Conservation (phyloP, 2,329 filamentous ascomycete genomes). For the Trichoderma sp. region DNA sequence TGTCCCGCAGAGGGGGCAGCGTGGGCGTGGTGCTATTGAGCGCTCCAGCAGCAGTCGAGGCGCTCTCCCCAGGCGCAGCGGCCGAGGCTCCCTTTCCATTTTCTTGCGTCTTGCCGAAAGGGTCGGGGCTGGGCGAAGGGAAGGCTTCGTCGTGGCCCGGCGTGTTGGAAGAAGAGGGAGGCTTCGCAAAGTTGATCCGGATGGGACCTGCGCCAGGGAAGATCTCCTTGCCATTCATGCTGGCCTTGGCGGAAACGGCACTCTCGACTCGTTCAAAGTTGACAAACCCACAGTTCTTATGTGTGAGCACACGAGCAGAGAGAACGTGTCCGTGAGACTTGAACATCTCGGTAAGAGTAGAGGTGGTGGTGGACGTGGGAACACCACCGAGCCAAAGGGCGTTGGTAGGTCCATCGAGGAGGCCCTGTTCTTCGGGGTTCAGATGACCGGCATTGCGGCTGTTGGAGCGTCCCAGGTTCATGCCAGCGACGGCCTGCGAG, state of each 20-base stretch:
- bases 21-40: conserved; percentile 55
- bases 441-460: conserved; percentile 69
- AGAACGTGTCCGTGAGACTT: conserved; percentile 88
- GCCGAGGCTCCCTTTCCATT: conserved; percentile 39
- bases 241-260: conserved; percentile 82
- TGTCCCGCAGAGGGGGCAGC: conserved; percentile 73
- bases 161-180: conserved; percentile 84
- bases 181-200: conserved; percentile 96
- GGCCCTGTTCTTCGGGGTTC: conserved; percentile 72
- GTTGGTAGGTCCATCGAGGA: conserved; percentile 87
- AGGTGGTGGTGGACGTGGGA: conserved; percentile 93
- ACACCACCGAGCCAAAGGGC: conserved; percentile 98
- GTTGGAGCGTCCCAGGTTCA: conserved; percentile 70
- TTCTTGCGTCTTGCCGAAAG: conserved; percentile 64
- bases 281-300: conserved; percentile 99
- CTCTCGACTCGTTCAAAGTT: conserved; percentile 94
- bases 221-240: conserved; percentile 95
- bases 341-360: conserved; percentile 93
- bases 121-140: conserved; percentile 88
- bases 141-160: conserved; percentile 87
- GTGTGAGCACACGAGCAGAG: conserved; percentile 88
- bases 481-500: conserved; percentile 77
- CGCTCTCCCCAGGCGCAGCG: conserved; percentile 42
- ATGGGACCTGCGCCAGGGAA: conserved; percentile 95
- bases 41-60: conserved; percentile 37